Percentiles rank a stretch among this genome's conserved stretches.
These are phyloP conservation scores for Bauhinia variegata DNA, from an alignment of 306 rosid species.

Conservation along the genomic window DNA sequence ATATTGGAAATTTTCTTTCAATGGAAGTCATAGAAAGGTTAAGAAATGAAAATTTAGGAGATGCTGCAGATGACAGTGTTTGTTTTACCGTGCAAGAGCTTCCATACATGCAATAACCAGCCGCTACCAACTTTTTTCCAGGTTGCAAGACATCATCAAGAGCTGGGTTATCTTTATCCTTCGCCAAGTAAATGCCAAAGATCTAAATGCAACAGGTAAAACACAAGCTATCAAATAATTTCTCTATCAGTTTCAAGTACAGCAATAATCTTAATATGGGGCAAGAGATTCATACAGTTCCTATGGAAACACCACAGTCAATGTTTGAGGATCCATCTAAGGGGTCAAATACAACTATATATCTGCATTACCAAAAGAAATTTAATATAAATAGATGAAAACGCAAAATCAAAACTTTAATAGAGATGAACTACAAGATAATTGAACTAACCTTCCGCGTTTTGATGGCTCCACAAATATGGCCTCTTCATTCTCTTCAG, in stretches of 20 bases:
- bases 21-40: not conserved
- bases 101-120: conserved; percentile 98
- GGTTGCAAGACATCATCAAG: conserved; percentile 78
- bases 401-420: not conserved
- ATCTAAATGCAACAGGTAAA: conserved; percentile 52
- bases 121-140: conserved; percentile 75
- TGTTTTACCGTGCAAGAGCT: conserved; percentile 93
- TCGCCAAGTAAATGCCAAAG: conserved; percentile 76
- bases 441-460: conserved; percentile 48
- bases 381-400: conserved; percentile 1
- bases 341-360: conserved; percentile 87
- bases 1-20: not conserved
- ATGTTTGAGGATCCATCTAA: conserved; percentile 75
- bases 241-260: not conserved
- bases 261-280: not conserved
- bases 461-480: conserved; percentile 62
- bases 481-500: conserved; percentile 87
- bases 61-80: not conserved
- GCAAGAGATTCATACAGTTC: conserved; percentile 65
- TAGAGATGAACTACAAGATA: not conserved
- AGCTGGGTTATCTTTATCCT: conserved; percentile 53
- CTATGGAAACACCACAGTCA: conserved; percentile 95
- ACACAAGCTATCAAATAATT: not conserved
- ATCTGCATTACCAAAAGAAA: conserved; percentile 53
- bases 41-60: not conserved